These are phyloP conservation scores for Batkoa obscura DNA, from an alignment of 371 early-diverging fungal genomes.

Conservation along the genomic window DNA sequence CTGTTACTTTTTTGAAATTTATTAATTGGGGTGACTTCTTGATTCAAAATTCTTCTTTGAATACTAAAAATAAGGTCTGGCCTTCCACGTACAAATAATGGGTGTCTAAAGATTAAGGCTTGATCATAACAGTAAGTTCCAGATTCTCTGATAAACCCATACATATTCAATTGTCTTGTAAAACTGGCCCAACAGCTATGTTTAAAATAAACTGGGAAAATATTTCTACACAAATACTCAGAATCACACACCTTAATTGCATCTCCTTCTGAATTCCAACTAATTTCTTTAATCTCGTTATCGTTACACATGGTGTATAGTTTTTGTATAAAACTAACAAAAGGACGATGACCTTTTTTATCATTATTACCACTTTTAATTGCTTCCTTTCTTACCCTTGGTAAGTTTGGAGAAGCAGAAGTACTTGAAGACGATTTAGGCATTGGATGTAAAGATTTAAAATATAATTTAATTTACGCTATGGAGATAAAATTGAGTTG, in stretches of 20 bases:
- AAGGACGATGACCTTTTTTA: background rate
- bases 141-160: conserved; percentile 35
- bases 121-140: background rate
- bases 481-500: too few relatives aligned
- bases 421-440: too few relatives aligned
- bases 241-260: background rate
- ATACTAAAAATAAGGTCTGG: background rate
- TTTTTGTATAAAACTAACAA: background rate
- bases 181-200: conserved; percentile 84
- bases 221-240: background rate
- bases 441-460: too few relatives aligned
- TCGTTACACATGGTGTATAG: background rate
- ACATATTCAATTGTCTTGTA: conserved; percentile 90
- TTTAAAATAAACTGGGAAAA: conserved; percentile 73
- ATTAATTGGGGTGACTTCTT: too few relatives aligned
- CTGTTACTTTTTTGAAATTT: too few relatives aligned
- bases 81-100: background rate
- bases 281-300: background rate
- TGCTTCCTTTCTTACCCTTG: too few relatives aligned
- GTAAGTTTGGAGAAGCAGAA: too few relatives aligned
- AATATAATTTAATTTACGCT: too few relatives aligned
- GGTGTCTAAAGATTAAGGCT: background rate
- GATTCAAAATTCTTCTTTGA: background rate
- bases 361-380: too few relatives aligned
- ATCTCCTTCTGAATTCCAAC: background rate